A percentile compares a stretch with the other conserved stretches of the same genome.
These are phyloP conservation scores for Hymenoscyphus occultus DNA, from an alignment of 2,329 filamentous ascomycete genomes.

Conservation along the genomic window DNA sequence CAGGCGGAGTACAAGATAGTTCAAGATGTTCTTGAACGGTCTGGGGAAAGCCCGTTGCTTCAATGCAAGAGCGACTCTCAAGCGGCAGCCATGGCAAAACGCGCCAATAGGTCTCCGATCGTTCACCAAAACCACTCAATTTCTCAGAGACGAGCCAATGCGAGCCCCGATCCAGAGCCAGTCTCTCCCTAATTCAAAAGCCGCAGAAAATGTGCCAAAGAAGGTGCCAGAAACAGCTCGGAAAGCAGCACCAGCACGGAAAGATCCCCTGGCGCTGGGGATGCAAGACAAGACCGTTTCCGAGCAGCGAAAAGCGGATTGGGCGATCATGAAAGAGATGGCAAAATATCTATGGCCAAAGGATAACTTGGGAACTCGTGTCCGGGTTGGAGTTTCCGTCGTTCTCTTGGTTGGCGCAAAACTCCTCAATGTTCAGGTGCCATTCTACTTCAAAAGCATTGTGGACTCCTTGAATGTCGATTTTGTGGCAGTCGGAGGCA, in stretches of 20 bases:
- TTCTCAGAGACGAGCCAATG: slow-evolving; percentile 26
- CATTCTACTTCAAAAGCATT: slow-evolving; percentile 98
- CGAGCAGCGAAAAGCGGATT: slow-evolving; percentile 94
- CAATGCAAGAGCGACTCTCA: slow-evolving; percentile 24
- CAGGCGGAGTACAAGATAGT: slow-evolving; percentile 10
- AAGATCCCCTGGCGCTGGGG: slow-evolving; percentile 63
- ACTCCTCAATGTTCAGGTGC: slow-evolving; percentile 94
- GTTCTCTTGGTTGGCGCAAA: slow-evolving; percentile 84
- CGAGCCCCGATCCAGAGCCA: slow-evolving; percentile 23
- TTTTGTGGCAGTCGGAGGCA: slow-evolving; percentile 80
- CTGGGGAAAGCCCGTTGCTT: slow-evolving; percentile 33
- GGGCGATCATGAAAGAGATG: slow-evolving; percentile 99
- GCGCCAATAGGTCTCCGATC: slow-evolving; percentile 28
- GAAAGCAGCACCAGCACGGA: slow-evolving; percentile 29
- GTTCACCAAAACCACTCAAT: slow-evolving; percentile 31
- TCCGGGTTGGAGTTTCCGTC: slow-evolving; percentile 83
- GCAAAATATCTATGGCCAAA: slow-evolving; percentile 94
- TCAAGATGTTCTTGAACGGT: slow-evolving; percentile 33
- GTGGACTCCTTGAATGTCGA: slow-evolving; percentile 98
- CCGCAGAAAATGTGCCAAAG: slow-evolving; percentile 25
- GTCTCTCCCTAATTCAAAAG: slow-evolving; percentile 23
- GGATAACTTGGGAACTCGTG: slow-evolving; percentile 75
- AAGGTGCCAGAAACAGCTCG: slow-evolving; percentile 28
- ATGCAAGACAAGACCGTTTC: slow-evolving; percentile 66
- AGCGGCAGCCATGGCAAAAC: slow-evolving; percentile 26